Conservation (phyloP, 768 basidiomycete species). For the Cyathus striatus region DNA sequence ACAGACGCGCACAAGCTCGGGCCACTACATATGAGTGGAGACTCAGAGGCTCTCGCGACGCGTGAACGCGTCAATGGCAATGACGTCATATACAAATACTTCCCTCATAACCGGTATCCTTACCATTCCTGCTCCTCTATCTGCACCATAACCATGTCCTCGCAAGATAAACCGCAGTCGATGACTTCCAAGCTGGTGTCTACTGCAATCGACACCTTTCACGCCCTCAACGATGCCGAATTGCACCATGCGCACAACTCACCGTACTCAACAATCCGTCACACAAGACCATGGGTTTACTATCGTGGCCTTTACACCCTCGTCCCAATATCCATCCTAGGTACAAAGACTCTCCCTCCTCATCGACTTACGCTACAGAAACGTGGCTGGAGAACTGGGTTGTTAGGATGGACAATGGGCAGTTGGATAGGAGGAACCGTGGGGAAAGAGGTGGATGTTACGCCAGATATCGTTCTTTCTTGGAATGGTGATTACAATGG, state of each 20-base stretch:
- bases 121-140: too few relatives aligned
- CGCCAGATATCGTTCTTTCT: not conserved
- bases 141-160: too few relatives aligned
- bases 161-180: too few relatives aligned
- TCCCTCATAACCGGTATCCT: too few relatives aligned
- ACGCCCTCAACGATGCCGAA: not conserved
- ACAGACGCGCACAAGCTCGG: too few relatives aligned
- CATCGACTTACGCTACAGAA: not conserved
- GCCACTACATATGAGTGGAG: too few relatives aligned
- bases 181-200: too few relatives aligned
- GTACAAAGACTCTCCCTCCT: not conserved
- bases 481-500: not conserved
- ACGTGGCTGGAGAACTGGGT: not conserved
- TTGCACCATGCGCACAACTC: not conserved
- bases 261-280: not conserved
- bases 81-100: too few relatives aligned
- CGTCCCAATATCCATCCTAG: not conserved
- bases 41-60: too few relatives aligned
- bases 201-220: not conserved
- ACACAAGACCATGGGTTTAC: not conserved
- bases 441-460: not conserved
- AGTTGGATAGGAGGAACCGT: not conserved
- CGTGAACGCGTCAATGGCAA: too few relatives aligned
- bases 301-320: not conserved
- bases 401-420: not conserved